Evolutionary conservation across 352 stramenopile genomes (phyloP).

Genomic region (Pythium sukuiense): DNA sequence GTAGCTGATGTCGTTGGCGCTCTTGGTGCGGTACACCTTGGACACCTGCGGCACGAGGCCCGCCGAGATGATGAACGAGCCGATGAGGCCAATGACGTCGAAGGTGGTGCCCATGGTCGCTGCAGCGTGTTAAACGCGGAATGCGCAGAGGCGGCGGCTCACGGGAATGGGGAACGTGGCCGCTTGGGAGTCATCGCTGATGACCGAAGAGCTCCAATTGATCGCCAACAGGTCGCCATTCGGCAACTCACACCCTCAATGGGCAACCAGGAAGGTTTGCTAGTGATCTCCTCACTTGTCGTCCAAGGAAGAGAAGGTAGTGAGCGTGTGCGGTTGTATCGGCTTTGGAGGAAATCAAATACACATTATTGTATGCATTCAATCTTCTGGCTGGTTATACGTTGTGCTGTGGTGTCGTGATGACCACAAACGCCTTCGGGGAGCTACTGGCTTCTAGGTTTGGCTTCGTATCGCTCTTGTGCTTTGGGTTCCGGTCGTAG

Average conservation of each 20-base stretch:
- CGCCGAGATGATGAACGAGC: conserved; percentile 57
- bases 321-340: too few relatives aligned
- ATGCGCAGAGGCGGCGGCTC: not conserved
- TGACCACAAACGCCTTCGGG: too few relatives aligned
- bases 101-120: conserved; percentile 26
- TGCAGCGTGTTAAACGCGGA: not conserved
- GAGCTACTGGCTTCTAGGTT: too few relatives aligned
- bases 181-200: not conserved
- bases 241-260: not conserved
- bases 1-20: conserved; percentile 55
- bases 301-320: too few relatives aligned
- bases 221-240: not conserved
- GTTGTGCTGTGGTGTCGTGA: too few relatives aligned
- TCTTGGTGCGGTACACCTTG: conserved; percentile 67
- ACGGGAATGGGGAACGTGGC: not conserved
- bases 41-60: conserved; percentile 58
- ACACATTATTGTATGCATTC: too few relatives aligned
- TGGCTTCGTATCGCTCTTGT: not conserved
- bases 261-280: too few relatives aligned
- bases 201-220: not conserved
- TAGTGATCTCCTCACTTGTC: too few relatives aligned
- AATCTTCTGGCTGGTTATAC: too few relatives aligned
- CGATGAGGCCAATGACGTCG: conserved; percentile 51
- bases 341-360: too few relatives aligned
- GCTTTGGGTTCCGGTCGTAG: conserved; percentile 23